Evolutionary conservation across 108 stramenopile species (phyloP).

Genomic region (Parietichytrium sp.): DNA sequence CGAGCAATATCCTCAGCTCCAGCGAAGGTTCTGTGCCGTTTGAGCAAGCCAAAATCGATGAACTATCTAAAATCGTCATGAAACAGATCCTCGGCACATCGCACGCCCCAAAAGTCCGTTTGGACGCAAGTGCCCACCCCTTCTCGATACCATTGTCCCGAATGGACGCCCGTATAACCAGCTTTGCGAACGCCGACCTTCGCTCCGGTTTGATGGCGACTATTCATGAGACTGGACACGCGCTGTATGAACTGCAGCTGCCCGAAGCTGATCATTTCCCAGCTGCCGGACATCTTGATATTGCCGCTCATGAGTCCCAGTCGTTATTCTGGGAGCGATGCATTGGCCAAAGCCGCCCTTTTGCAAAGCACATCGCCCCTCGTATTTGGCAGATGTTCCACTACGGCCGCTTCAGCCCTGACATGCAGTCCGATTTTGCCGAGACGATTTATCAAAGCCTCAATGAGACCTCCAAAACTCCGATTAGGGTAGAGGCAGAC

Average conservation of each 20-base stretch:
- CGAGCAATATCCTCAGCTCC: constrained; percentile 18
- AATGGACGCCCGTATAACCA: constrained; percentile 83
- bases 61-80: constrained; percentile 64
- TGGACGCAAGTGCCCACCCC: constrained; percentile 85
- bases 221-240: constrained; percentile 87
- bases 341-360: constrained; percentile 68
- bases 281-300: constrained; percentile 67
- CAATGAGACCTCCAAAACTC: constrained; percentile 67
- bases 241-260: constrained; percentile 83
- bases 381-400: constrained; percentile 64
- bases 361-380: constrained; percentile 71
- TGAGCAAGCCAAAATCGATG: constrained; percentile 64
- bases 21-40: constrained; percentile 44
- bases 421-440: constrained; percentile 51
- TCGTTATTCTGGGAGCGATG: constrained; percentile 85
- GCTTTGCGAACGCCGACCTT: constrained; percentile 70
- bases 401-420: constrained; percentile 45
- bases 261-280: constrained; percentile 50
- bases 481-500: constrained; percentile 86
- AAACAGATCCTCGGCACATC: constrained; percentile 70
- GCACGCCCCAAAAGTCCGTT: constrained; percentile 63
- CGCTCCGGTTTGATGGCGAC: constrained; percentile 79
- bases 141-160: constrained; percentile 74
- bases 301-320: constrained; percentile 87
- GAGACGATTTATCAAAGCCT: constrained; percentile 75